Evolutionary conservation across 345 rosid species (phyloP).

Genomic region (Durio zibethinus): DNA sequence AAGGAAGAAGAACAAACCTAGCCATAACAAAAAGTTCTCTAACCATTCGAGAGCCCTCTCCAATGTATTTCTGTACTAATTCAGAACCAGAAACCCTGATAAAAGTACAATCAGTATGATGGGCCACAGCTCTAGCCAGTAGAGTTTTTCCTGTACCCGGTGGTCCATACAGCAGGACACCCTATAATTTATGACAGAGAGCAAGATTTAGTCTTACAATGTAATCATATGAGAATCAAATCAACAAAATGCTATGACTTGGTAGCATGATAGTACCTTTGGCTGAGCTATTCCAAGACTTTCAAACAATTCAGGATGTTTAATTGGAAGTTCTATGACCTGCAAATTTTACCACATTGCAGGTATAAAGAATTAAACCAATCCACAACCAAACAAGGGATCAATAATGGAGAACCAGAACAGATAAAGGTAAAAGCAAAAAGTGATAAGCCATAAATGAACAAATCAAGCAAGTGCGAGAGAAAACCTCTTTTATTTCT

Average conservation of each 20-base stretch:
- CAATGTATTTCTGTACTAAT: slow-evolving; percentile 94
- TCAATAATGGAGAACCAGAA: slow-evolving; percentile 1
- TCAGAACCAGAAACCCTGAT: slow-evolving; percentile 99
- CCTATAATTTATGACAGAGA: slow-evolving; percentile 39
- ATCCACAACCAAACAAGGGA: neutral
- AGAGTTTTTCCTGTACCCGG: slow-evolving; percentile 99
- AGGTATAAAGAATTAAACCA: slow-evolving; percentile 4
- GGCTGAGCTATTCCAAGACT: slow-evolving; percentile 99
- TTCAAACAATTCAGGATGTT: slow-evolving; percentile 97
- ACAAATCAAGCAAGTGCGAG: neutral
- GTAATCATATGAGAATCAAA: neutral
- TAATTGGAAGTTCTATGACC: slow-evolving; percentile 99
- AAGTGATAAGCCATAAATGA: neutral
- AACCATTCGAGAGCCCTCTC: slow-evolving; percentile 99
- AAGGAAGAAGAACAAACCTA: slow-evolving; percentile 46
- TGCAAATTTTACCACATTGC: slow-evolving; percentile 24
- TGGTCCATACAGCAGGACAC: slow-evolving; percentile 94
- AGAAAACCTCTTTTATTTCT: slow-evolving; percentile 90
- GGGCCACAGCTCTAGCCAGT: slow-evolving; percentile 98
- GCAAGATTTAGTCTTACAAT: neutral
- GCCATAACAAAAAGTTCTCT: slow-evolving; percentile 99
- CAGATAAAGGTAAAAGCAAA: neutral
- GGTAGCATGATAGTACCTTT: slow-evolving; percentile 47
- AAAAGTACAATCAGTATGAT: slow-evolving; percentile 98
- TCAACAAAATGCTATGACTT: neutral